These are phyloP conservation scores for Colletotrichum camelliae DNA, from an alignment of 2,329 filamentous ascomycete species.

Conservation along the genomic window DNA sequence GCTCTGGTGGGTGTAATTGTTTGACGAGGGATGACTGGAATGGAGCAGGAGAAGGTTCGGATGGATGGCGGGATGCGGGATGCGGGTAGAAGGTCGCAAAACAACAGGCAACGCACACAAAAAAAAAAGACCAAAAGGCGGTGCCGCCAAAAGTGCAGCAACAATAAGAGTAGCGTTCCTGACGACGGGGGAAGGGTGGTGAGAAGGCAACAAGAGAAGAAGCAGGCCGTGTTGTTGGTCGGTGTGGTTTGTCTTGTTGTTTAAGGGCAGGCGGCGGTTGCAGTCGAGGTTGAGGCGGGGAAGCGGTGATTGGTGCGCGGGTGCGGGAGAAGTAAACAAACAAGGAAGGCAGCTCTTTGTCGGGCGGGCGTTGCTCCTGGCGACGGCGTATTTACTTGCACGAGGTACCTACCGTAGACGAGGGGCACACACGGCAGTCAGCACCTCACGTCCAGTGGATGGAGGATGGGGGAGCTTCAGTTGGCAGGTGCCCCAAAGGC, in stretches of 20 bases:
- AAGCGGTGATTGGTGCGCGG: constrained; percentile 24
- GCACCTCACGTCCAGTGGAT: background rate
- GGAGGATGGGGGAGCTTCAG: background rate
- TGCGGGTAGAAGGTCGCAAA: constrained; percentile 3
- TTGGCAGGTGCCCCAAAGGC: background rate
- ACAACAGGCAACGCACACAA: constrained; percentile 16
- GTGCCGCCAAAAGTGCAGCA: constrained; percentile 13
- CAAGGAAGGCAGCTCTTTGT: constrained; percentile 24
- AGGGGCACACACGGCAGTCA: constrained; percentile 4
- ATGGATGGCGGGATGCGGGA: background rate
- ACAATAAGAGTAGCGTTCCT: constrained; percentile 21
- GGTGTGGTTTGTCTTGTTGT: constrained; percentile 23
- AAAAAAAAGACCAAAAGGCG: constrained; percentile 10
- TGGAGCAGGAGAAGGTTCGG: constrained; percentile 4
- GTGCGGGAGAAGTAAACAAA: constrained; percentile 23
- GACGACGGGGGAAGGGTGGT: constrained; percentile 15
- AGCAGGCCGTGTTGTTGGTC: background rate
- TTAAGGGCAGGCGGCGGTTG: constrained; percentile 21
- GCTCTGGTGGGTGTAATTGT: constrained; percentile 3
- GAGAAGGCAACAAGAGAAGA: constrained; percentile 14
- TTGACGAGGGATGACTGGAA: constrained; percentile 6
- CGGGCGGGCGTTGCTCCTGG: constrained; percentile 19
- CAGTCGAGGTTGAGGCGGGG: constrained; percentile 20
- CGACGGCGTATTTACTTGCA: constrained; percentile 16
- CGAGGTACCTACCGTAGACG: background rate